Conservation (phyloP, 1,284 basidiomycete genomes). For the Coriolopsis trogii region DNA sequence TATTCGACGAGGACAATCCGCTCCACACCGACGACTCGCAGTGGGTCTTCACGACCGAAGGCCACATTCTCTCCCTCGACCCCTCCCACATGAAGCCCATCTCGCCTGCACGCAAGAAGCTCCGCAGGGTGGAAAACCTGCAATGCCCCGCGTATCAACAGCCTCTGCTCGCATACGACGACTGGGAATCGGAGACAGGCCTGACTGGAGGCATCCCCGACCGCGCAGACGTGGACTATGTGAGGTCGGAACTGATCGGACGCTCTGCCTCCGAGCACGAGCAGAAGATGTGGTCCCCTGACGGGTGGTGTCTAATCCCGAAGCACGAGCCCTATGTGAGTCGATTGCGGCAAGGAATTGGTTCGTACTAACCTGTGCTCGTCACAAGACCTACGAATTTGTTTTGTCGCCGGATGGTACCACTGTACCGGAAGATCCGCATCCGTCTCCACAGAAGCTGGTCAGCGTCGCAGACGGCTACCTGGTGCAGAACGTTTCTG, state of each 20-base stretch:
- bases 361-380: too few species aligned
- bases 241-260: conserved; percentile 67
- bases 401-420: conserved; percentile 68
- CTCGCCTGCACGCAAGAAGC: conserved; percentile 58
- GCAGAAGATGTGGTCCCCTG: conserved; percentile 58
- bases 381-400: conserved; percentile 72
- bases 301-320: conserved; percentile 77
- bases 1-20: conserved; percentile 86
- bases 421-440: conserved; percentile 64
- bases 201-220: conserved; percentile 70
- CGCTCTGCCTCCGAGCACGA: conserved; percentile 52
- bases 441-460: conserved; percentile 70
- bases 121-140: conserved; percentile 67
- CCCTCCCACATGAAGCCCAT: conserved; percentile 53
- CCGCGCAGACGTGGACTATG: conserved; percentile 79
- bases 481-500: conserved; percentile 75
- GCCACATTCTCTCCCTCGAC: conserved; percentile 81
- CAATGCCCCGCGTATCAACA: conserved; percentile 75
- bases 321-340: conserved; percentile 73
- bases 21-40: conserved; percentile 77
- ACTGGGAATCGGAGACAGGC: conserved; percentile 41
- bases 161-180: conserved; percentile 39
- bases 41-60: conserved; percentile 91
- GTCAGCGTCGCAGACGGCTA: conserved; percentile 68
- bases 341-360: conserved; percentile 17